Evolutionary conservation across 2,329 filamentous ascomycete genomes (phyloP).

Genomic region (Diplocarpon rosae): DNA sequence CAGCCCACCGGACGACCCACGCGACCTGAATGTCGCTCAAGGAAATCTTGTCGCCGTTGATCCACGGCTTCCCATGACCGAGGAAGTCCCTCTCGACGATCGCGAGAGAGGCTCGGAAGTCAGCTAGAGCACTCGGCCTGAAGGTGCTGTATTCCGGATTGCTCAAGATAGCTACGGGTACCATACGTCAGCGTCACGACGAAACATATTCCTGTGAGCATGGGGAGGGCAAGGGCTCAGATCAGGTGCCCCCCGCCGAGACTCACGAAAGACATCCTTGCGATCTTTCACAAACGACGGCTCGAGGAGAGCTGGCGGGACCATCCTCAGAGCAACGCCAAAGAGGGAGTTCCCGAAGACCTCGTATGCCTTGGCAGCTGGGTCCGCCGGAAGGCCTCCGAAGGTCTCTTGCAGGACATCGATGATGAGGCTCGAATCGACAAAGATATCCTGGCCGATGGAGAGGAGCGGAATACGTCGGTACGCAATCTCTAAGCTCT

Average conservation of each 20-base stretch:
- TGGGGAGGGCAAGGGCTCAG: no score
- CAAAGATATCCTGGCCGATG: conserved; percentile 1
- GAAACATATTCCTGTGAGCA: no score
- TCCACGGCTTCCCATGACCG: background rate
- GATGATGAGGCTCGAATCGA: background rate
- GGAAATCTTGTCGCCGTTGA: background rate
- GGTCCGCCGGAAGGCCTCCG: background rate
- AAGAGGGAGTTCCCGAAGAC: conserved; percentile 1
- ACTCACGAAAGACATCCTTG: background rate
- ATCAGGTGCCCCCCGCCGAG: no score
- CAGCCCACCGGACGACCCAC: background rate
- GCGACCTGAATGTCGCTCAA: background rate
- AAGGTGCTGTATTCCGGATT: background rate
- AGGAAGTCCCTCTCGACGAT: background rate
- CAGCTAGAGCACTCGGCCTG: background rate
- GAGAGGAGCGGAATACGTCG: background rate
- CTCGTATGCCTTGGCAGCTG: background rate
- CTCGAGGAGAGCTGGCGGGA: background rate
- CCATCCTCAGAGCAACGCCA: background rate
- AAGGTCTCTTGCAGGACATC: background rate
- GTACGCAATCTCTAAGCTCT: background rate
- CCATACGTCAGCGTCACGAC: background rate
- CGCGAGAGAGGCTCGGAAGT: background rate
- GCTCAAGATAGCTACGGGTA: background rate
- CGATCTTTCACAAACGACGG: background rate